phyloP scores from a whole-genome alignment of 176 grass and related monocot genomes.

The Areca catechu region DNA sequence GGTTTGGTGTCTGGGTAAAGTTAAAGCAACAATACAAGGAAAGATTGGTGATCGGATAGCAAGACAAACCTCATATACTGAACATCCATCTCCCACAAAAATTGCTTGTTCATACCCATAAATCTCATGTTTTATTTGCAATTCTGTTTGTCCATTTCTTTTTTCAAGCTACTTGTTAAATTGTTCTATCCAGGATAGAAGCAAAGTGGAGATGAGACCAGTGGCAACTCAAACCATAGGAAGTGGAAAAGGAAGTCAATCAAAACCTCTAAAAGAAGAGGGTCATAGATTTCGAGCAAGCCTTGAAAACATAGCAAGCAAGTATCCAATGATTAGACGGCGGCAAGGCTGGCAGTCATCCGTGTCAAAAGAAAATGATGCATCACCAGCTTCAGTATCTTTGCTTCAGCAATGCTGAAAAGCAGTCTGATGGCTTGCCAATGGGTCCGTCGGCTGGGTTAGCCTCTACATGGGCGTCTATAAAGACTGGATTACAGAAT shows the following conservation, averaged over 20 bases:
- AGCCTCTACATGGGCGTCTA: constrained; percentile 64
- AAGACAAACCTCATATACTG: no score
- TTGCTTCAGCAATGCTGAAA: constrained; percentile 59
- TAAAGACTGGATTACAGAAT: constrained; percentile 91
- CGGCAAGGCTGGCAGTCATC: constrained; percentile 33
- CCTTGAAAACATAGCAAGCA: constrained; percentile 56
- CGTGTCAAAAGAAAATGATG: constrained; percentile 30
- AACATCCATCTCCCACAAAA: no score
- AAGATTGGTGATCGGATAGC: no score
- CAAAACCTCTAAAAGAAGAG: constrained; percentile 21
- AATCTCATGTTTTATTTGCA: no score
- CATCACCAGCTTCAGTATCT: constrained; percentile 51
- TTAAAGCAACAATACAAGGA: no score
- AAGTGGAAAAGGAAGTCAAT: constrained; percentile 29
- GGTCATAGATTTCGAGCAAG: constrained; percentile 32
- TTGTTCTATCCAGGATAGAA: constrained; percentile 40
- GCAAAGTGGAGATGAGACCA: constrained; percentile 42
- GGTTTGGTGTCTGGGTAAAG: no score
- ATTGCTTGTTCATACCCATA: no score
- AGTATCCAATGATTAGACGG: constrained; percentile 75
- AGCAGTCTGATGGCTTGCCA: constrained; percentile 19
- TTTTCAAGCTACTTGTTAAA: not conserved
- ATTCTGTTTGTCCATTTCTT: no score
- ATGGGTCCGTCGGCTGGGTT: constrained; percentile 33
- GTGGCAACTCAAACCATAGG: constrained; percentile 35